Base-by-base conservation (phyloP, 306 rosid species). In the Alnus glutinosa region DNA sequence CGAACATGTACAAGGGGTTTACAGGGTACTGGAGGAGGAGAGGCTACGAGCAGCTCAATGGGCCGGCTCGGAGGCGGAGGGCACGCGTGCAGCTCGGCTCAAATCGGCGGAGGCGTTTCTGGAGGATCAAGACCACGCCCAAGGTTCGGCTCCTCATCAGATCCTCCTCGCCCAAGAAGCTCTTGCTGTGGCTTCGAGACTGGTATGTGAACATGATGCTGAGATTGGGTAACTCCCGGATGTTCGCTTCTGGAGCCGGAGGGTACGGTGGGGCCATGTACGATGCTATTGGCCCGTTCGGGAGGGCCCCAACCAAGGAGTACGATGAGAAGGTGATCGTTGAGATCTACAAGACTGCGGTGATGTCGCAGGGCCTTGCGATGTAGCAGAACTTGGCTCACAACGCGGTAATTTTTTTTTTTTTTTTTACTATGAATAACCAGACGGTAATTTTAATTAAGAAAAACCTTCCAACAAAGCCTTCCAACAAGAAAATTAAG, bases 301-400 rank as follows among this genome's bases (percentile, higher is more conserved):
- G 80, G 2, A 82, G 80, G 76, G 50, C 44, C 18, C 80, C 88
- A 18, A 15, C 76, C 1, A 92, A 92, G 89, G 98, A 94, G 86
- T 94, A 94, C 46, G 97, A 94, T 71, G 89, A 87, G 48, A 89
- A 85, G 84, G 86, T 94, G 89, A 79, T 92, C 47, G 47, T 89
- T 13, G 87, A 89, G 85, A 87, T 92, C 79, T 92, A 91, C 76
- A 91, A 84, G 63, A 82, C 95, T 2, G 42, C 92, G 62, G 37
- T 89, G 74, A 71, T 82, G 71, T 77, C 84, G 16, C 93, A 87
- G 75, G 86, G 85, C 79, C 83, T 37, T 74, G 72, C 36, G 88
- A 85, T 10, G 54, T 82, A 61, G 55, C 81, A 30, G 77, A 62
- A 37, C 68, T 85, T 44, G 70, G 70, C 61, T 74, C 86, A 1